Evolutionary conservation across 768 basidiomycete genomes (phyloP).

Genomic region (Strobilomyces echinocephalus): DNA sequence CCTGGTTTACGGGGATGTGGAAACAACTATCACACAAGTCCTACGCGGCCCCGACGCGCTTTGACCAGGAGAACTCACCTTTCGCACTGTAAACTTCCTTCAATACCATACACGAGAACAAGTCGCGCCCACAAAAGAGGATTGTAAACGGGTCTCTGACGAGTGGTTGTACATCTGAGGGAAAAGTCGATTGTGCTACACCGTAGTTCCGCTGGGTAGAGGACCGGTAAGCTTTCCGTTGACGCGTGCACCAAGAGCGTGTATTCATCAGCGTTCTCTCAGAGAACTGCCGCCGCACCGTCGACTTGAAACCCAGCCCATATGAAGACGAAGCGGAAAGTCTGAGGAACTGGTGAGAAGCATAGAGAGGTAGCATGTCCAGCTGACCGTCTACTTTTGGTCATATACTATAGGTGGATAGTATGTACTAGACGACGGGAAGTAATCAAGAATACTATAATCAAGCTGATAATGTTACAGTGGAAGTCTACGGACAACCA

Average conservation of each 20-base stretch:
- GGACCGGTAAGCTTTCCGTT: neutral
- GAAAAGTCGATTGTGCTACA: neutral
- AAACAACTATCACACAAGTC: neutral
- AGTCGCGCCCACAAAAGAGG: conserved; percentile 84
- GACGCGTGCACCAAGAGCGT: neutral
- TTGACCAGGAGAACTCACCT: conserved; percentile 39
- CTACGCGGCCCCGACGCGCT: neutral
- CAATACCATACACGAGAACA: conserved; percentile 77
- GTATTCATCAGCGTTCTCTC: neutral
- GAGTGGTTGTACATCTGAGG: neutral
- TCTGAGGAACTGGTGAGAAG: neutral
- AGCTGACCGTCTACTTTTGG: neutral
- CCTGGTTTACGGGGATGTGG: neutral
- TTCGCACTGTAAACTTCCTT: conserved; percentile 53
- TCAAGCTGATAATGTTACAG: conserved; percentile 3
- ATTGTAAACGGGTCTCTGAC: conserved; percentile 53
- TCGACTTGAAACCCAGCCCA: neutral
- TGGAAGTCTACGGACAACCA: neutral
- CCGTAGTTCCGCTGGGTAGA: neutral
- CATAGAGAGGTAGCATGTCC: conserved; percentile 3
- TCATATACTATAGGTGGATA: too few species aligned
- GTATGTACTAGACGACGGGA: neutral
- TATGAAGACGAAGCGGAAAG: neutral
- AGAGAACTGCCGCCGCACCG: neutral
- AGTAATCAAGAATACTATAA: conserved; percentile 11